Base-by-base conservation (phyloP, 345 rosid species). In the Aquilaria malaccensis region DNA sequence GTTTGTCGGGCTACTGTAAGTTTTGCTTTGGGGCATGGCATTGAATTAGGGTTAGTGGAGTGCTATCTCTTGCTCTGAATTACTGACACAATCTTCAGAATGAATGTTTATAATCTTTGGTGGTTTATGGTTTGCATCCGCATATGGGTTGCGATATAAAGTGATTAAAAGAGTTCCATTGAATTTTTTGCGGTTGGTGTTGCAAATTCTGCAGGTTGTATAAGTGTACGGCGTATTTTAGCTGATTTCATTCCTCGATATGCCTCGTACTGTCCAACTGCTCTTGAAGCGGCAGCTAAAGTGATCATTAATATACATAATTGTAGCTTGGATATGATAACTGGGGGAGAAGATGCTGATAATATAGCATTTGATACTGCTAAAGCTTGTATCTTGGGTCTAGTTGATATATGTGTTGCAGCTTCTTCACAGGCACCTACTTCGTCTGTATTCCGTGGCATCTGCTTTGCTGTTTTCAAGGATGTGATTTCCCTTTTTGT, bases 181-280 rank as follows among this genome's bases (percentile, higher is more conserved):
- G 56, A 61, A 55, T 54, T 68, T 60, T 50, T 61, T 61, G 37
- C 29, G 14, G 14, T 68, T 48, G 2, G 30, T 50, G 51, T 55
- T 50, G 29, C 56, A 57, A 61, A 49, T 51, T 70, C 58, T 82
- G 77, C 84, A 94, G 99, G 99, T 58, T 94, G 99, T 70, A 59
- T 78, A 41, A 88, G 99, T 43, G 97, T 77, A 56, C 92, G 88
- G 66, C 96, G 97, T 45, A 76, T 94, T 65, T 80, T 83, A 41
- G 87, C 96, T 61, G 97, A 90, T 77, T 79, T 94, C 52, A 67
- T 94, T 77, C 99, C 99, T 53, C 82, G 93, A 56, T 90, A 90
- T 76, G 95, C 83, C 47, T 78, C 83, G 3, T 75, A 81, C 76
- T 86, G 95, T 70, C 95, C 95, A 45, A 78, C 83, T 69, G 87